These are phyloP conservation scores for Solanum chmielewskii DNA, from an alignment of 257 asterid species.

Conservation along the genomic window DNA sequence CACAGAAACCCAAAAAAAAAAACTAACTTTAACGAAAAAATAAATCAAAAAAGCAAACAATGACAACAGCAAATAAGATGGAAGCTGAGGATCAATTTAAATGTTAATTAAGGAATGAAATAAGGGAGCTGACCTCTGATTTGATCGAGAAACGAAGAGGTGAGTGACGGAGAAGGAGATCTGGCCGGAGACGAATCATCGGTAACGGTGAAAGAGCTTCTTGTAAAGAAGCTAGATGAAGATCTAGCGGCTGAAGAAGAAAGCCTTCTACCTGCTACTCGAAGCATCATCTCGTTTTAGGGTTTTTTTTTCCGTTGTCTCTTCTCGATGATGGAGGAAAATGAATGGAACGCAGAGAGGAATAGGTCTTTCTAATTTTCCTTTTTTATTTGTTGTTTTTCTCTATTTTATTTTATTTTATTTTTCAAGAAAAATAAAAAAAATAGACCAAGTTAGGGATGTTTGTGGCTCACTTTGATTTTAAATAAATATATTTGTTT, in stretches of 20 bases:
- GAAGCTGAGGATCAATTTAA: not conserved
- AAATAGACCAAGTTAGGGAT: not conserved
- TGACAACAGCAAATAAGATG: not conserved
- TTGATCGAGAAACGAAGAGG: slow-evolving; percentile 20
- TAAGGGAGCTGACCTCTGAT: slow-evolving; percentile 34
- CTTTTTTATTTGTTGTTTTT: not conserved
- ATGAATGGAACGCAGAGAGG: not conserved
- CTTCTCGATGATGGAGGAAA: not conserved
- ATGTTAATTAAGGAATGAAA: not conserved
- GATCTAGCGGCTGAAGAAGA: slow-evolving; percentile 28
- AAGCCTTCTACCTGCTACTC: slow-evolving; percentile 60
- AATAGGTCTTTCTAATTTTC: not conserved
- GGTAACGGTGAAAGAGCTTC: slow-evolving; percentile 15
- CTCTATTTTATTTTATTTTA: not conserved
- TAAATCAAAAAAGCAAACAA: not conserved
- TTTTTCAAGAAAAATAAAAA: not conserved
- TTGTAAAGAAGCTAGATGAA: slow-evolving; percentile 28
- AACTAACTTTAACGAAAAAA: not conserved
- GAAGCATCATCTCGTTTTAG: slow-evolving; percentile 25
- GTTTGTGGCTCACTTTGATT: not conserved
- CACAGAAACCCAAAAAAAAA: not conserved
- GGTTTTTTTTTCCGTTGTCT: not conserved
- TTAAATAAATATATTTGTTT: not conserved
- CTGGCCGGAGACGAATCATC: slow-evolving; percentile 27
- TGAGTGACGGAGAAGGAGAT: slow-evolving; percentile 19